Conservation (phyloP, 1,284 basidiomycete genomes). For the Pholiota adiposa region DNA sequence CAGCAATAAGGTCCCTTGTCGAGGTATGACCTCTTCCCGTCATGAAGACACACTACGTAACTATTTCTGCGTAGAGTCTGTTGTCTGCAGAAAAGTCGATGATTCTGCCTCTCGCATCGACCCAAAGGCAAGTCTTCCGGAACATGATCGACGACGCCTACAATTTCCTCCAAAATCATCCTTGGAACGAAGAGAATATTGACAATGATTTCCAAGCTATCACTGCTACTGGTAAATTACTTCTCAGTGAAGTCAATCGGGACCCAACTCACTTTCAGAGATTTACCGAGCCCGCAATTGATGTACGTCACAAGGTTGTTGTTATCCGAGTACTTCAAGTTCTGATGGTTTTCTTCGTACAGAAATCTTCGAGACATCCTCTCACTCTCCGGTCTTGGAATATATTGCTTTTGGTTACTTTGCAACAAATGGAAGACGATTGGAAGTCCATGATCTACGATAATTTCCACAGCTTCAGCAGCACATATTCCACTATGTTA, state of each 20-base stretch:
- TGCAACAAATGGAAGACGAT: constrained; percentile 44
- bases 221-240: constrained; percentile 53
- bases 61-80: constrained; percentile 33
- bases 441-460: constrained; percentile 49
- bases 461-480: constrained; percentile 53
- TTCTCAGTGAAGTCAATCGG: constrained; percentile 45
- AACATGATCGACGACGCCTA: constrained; percentile 54
- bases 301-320: constrained; percentile 19
- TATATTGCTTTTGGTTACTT: constrained; percentile 55
- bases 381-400: constrained; percentile 66
- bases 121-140: constrained; percentile 27
- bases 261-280: constrained; percentile 25
- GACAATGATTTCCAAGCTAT: constrained; percentile 58
- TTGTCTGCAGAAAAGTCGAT: constrained; percentile 28
- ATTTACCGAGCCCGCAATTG: constrained; percentile 19
- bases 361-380: constrained; percentile 44
- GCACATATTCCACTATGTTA: constrained; percentile 50
- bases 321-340: not conserved
- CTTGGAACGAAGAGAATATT: constrained; percentile 45
- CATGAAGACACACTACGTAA: not conserved
- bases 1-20: constrained; percentile 52
- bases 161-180: constrained; percentile 54
- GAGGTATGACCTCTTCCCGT: constrained; percentile 44
- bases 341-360: not conserved
- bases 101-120: constrained; percentile 16